phyloP scores from a whole-genome alignment of 768 basidiomycete genomes.

The Auriscalpium vulgare region DNA sequence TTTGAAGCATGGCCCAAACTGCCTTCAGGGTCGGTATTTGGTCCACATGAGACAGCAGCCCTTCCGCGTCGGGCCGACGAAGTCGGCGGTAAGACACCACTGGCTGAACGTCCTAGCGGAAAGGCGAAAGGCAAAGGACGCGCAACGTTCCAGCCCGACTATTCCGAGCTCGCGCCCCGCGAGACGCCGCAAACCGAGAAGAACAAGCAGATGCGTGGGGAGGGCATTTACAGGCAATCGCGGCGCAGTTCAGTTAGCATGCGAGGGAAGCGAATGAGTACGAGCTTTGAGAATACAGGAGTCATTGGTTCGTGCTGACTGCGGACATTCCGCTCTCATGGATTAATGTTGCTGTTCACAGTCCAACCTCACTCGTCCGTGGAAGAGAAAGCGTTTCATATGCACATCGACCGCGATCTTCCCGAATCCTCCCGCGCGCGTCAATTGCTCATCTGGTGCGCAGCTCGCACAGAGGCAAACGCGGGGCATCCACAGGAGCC shows the following conservation, averaged over 20 bases:
- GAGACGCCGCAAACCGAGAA: constrained; percentile 64
- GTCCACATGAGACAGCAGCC: too few relatives aligned
- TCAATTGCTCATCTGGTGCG: constrained; percentile 69
- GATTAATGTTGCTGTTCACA: constrained; percentile 20
- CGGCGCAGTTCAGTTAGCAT: constrained; percentile 57
- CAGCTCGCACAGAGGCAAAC: constrained; percentile 44
- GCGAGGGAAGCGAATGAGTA: constrained; percentile 69
- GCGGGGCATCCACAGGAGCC: not conserved
- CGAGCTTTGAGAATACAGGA: constrained; percentile 57
- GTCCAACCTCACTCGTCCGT: constrained; percentile 75
- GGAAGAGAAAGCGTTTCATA: constrained; percentile 60
- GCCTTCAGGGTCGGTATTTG: too few relatives aligned
- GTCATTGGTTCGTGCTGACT: constrained; percentile 53
- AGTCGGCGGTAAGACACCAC: too few relatives aligned
- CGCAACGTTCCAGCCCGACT: too few relatives aligned
- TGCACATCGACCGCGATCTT: constrained; percentile 72
- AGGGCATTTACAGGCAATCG: constrained; percentile 34
- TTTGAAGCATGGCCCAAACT: too few relatives aligned
- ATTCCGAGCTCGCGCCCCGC: constrained; percentile 39
- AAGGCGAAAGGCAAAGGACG: too few relatives aligned
- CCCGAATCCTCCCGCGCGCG: constrained; percentile 67
- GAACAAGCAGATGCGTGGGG: constrained; percentile 55
- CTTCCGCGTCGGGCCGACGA: too few relatives aligned
- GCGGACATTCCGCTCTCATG: constrained; percentile 2
- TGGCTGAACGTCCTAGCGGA: too few relatives aligned